A percentile compares a stretch with the other conserved stretches of the same genome.
Evolutionary conservation across 257 asterid species (phyloP).

Genomic region (Ilex asprella): DNA sequence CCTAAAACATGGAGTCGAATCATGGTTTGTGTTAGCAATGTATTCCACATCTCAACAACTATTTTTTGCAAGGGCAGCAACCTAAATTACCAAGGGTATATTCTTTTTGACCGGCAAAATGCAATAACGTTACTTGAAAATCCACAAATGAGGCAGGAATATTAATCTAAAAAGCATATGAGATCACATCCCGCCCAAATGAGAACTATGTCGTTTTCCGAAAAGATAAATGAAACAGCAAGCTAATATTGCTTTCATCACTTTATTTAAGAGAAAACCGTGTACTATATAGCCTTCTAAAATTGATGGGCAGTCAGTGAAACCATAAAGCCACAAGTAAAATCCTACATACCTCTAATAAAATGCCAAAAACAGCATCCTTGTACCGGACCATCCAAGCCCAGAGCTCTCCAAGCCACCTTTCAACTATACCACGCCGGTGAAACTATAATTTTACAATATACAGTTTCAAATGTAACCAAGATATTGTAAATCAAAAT

Average conservation of each 20-base stretch:
- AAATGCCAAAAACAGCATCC: constrained; percentile 49
- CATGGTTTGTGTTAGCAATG: constrained; percentile 16
- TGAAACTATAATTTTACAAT: constrained; percentile 53
- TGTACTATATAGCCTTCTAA: not conserved
- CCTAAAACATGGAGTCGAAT: constrained; percentile 42
- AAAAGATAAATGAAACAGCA: no score
- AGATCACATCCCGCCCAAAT: no score
- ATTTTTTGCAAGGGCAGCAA: no score
- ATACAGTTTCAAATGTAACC: constrained; percentile 13
- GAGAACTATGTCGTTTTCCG: no score
- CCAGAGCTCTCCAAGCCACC: constrained; percentile 97
- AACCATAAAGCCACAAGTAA: constrained; percentile 8
- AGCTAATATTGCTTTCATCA: no score
- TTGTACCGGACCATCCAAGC: constrained; percentile 69
- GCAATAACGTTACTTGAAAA: no score
- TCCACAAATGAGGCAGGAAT: no score
- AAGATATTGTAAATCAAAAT: no score
- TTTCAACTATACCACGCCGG: constrained; percentile 75
- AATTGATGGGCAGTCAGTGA: not conserved
- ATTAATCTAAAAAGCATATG: no score
- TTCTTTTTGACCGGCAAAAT: no score
- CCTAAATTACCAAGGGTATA: no score
- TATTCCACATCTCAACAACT: constrained; percentile 8
- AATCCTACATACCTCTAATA: constrained; percentile 60
- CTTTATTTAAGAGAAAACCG: no score